Evolutionary conservation across 345 rosid species (phyloP), one percentile per base, ranked within the genome.

Genomic region (Moringa oleifera): DNA sequence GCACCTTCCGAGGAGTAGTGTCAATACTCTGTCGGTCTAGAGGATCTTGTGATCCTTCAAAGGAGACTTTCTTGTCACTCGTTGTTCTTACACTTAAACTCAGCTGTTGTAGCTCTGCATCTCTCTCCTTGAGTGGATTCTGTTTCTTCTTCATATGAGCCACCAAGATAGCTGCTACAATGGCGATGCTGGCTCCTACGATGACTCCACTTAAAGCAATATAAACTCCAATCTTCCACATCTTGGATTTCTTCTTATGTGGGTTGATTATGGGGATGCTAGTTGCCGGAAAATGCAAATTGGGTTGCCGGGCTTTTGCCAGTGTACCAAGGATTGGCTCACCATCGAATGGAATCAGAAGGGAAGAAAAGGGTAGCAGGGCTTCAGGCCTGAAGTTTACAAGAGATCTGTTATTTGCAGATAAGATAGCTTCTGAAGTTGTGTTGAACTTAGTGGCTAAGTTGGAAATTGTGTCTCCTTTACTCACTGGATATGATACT

Each of bases 11-110:
- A 0, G 87, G 86, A 0, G 84, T 76, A 6, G 74, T 70, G n/a
- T 70, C 80, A 9, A 70, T 31, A 31, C 68, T 66, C 46, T 71
- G 82, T 51, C 84, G 76, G n/a, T 82, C 88, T 46, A 68, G 60
- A 15, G 78, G 64, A 50, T 77, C 73, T 21, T 87, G 90, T 10
- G 89, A 92, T 36, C 90, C 94, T 25, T 85, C 96, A 18, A 89
- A 89, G 0, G 97, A 89, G 22, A 87, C 81, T 73, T 89, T 89
- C 80, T 92, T 92, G 66, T 89, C 88, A 37, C 93, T 87, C 0
- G 87, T 77, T 37, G 97, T 89, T 65, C 93, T 70, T 73, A 87
- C 81, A 65, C 95, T 92, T 60, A 82, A 76, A 57, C 81, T 82
- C 31, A 84, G 93, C 77, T 87, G 93, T 62, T 85, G 83, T 23